Base-by-base conservation (phyloP, 176 grass and related monocot genomes). In the Rhipidocladum racemiflorum region DNA sequence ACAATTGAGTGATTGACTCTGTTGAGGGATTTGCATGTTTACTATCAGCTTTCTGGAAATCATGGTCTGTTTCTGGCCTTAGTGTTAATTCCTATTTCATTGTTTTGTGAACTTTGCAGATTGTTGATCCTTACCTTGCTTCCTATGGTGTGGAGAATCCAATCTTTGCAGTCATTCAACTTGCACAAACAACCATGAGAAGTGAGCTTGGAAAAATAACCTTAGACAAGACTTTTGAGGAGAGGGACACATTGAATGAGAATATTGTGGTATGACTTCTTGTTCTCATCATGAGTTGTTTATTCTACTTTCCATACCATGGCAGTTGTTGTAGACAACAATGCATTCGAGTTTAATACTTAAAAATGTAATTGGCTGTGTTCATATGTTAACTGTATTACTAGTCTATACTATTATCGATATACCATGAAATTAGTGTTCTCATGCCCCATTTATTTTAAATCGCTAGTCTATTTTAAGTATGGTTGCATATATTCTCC, bases 151-250 rank as follows among this genome's bases (percentile, higher is more conserved):
- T 97, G 70, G 92, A 92, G 86, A 94, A 94, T 83, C 95, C 95
- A 5, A 91, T 97, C 70, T 94, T 86, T 76, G 95, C 95, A 42
- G 90, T 97, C 38, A 87, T 97, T 28, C 95, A 94, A 57, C 86
- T 94, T 46, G 95, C 95, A 35, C 95, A 97, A 54, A 97, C 95
- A 23, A 97, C 95, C 2, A 97, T 97, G 95, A 94, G 92, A 82
- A 94, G 95, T 61, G 95, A 97, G 61, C 81, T 97, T 70, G 95
- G 95, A 69, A 97, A 97, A 48, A 97, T 97, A 62, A 97, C 95
- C 6, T 80, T 97, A 50, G 95, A 97, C 75, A 97, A 97, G 60
- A 97, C 90, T 21, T 97, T 97, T 46, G 95, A 91, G 71, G 92
- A 94, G 82, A 91, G 92, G 67, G 95, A 97, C 48, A 81, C 87